Conservation (phyloP, 1,139 yeast genomes). For the Taiozyma onychis region DNA sequence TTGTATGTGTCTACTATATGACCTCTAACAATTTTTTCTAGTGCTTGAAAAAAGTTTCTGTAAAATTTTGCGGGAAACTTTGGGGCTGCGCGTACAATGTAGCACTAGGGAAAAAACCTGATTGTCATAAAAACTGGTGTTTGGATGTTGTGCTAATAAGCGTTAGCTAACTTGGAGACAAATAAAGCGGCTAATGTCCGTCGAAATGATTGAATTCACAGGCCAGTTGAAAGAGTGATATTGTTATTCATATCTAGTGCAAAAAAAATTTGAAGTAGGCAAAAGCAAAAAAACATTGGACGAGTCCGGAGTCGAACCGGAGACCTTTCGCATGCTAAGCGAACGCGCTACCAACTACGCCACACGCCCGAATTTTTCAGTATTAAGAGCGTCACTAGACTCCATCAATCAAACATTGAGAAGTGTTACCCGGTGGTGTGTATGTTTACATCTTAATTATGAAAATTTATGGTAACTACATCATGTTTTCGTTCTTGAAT, state of each 20-base stretch:
- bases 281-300: constrained; percentile 39
- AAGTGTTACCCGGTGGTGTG: background rate
- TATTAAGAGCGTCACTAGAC: background rate
- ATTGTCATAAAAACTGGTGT: background rate
- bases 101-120: background rate
- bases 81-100: background rate
- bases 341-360: constrained; percentile 93
- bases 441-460: background rate
- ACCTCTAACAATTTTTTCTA: background rate
- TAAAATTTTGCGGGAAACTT: background rate
- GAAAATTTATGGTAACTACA: background rate
- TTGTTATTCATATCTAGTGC: too few species aligned
- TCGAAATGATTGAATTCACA: background rate
- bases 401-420: too few species aligned
- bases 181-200: background rate
- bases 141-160: background rate
- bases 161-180: background rate
- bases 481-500: background rate
- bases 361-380: constrained; percentile 57
- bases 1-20: background rate
- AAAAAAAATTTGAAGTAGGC: too few species aligned
- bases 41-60: background rate
- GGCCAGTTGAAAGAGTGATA: background rate
- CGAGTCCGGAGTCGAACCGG: constrained; percentile 91
- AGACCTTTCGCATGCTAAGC: constrained; percentile 89